Percentiles rank a stretch among this genome's conserved stretches.
Conservation (phyloP, 345 rosid species). For the Citrus sinensis region DNA sequence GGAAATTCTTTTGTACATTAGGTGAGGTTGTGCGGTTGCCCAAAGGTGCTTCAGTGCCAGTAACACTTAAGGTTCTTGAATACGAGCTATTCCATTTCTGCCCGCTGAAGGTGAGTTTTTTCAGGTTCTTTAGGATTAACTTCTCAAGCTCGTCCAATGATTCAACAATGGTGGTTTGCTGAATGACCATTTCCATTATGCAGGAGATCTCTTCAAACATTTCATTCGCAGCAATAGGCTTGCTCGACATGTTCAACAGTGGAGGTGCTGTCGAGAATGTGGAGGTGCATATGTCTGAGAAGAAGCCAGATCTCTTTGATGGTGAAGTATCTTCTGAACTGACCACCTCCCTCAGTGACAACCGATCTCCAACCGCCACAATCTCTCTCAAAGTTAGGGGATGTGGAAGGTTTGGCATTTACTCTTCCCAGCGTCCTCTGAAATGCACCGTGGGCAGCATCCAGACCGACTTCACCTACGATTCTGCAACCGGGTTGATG, state of each 20-base stretch:
- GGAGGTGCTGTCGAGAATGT: constrained; percentile 71
- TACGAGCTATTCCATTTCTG: constrained; percentile 88
- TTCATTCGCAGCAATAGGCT: constrained; percentile 83
- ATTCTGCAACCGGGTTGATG: constrained; percentile 54
- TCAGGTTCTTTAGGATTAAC: neutral
- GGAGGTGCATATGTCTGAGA: constrained; percentile 34
- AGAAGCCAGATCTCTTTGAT: constrained; percentile 40
- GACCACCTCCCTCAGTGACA: constrained; percentile 37
- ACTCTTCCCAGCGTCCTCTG: constrained; percentile 66
- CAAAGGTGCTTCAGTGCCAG: constrained; percentile 70
- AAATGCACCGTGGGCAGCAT: constrained; percentile 54
- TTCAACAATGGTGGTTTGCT: neutral
- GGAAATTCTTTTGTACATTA: constrained; percentile 21
- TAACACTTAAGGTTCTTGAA: constrained; percentile 77
- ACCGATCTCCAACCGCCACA: constrained; percentile 46
- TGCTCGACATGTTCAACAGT: constrained; percentile 82
- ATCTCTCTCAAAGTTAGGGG: constrained; percentile 64
- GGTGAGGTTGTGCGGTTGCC: constrained; percentile 77
- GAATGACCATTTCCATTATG: neutral
- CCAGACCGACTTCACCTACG: constrained; percentile 52
- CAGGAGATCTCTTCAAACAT: constrained; percentile 64
- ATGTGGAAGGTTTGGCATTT: constrained; percentile 70
- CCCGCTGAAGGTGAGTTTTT: constrained; percentile 59
- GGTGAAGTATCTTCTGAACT: constrained; percentile 50
- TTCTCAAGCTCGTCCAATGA: neutral